Evolutionary conservation across 192 early-diverging fungal species (phyloP), one percentile per base, ranked within the genome.

Genomic region (Rhizoclosmatium sp.): DNA sequence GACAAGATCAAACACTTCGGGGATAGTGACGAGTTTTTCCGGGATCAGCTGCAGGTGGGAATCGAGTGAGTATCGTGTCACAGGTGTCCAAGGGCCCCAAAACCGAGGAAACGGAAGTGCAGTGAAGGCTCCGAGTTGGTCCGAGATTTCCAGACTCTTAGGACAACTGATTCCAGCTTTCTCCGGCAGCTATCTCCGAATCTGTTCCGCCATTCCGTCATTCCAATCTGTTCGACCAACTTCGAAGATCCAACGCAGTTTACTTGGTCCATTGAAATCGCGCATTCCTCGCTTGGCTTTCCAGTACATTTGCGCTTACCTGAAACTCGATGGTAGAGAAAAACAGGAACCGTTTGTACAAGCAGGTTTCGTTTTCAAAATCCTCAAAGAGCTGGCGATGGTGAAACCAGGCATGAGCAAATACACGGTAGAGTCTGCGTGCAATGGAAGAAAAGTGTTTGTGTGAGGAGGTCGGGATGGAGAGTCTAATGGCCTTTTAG

Each of bases 381-480:
- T 87, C 86, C 64, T 93, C 92, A 85, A 98, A 99, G 3, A 95
- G 81, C 72, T 95, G 94, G 9, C 92, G 83, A 82, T 99, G 98
- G 81, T 96, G 95, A 76, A 92, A 97, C 82, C 94, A 99, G 3
- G 95, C 88, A 82, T 99, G 98, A 1, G 97, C 95, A 87, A 99
- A 99, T 40, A 99, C 92, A n/a, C 98, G 89, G 79, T 99, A 98
- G 19, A 99, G 87, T 45, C 98, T 81, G n/a, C 98, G 83, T 2
- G 94, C 94, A 75, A 98, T 95, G 56, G 90, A 91, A 76, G 93
- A 90, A 75, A 95, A 95, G 56, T 96, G 93, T 82, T 96, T 96
- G n/a, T 93, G 59, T 61, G 94, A 93, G 3, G 92, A 73, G 39
- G 86, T 89, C 1, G 92, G 92, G 44, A 86, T 82, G 7, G 80